Evolutionary conservation across 192 early-diverging fungal genomes (phyloP), one percentile per base, ranked within the genome.

Genomic region (Coemansia sp.): DNA sequence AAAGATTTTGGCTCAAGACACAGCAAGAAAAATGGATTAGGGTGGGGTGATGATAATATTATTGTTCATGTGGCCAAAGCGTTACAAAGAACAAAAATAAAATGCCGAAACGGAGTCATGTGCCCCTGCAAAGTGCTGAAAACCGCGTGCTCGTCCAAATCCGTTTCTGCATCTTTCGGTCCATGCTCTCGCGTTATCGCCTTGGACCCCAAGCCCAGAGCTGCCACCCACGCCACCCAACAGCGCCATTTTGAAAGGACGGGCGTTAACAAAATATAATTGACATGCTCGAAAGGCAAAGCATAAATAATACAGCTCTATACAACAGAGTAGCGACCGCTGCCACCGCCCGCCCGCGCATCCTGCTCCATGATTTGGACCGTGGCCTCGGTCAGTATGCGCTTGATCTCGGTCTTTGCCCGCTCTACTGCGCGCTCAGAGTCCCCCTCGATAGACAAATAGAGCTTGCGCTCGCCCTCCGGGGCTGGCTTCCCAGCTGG

Each of bases 381-480:
- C 0, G 94, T 95, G 17, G 93, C 91, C 54, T 99, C 97, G 13
- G 85, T 87, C 59, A 99, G 69, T 61, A 96, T 91, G 13, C 93
- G 89, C 75, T 90, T 92, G 73, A 99, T 93, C 83, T 99, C 97
- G 43, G 83, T 89, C 79, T 91, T 91, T 34, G 97, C 96, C 63
- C 88, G 91, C 62, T 99, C 97, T 15, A 95, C 90, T 9, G 90
- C 87, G 43, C 89, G 79, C 73, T 96, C 90, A 14, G 86, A 90
- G 52, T 99, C 95, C 4, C 92, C 93, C 71, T 99, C 96, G 67
- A 99, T 92, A 64, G 95, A 92, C 83, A 99, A 74, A 71, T 94
- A 95, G 62, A 99, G 74, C 83, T 97, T 97, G 66, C 94, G 87
- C 76, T 97, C 94, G 36, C 87, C 87, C 20, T 74, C 70, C 1